These are phyloP conservation scores for Cryphonectria nitschkei DNA, from an alignment of 2,329 filamentous ascomycete species.

Conservation along the genomic window DNA sequence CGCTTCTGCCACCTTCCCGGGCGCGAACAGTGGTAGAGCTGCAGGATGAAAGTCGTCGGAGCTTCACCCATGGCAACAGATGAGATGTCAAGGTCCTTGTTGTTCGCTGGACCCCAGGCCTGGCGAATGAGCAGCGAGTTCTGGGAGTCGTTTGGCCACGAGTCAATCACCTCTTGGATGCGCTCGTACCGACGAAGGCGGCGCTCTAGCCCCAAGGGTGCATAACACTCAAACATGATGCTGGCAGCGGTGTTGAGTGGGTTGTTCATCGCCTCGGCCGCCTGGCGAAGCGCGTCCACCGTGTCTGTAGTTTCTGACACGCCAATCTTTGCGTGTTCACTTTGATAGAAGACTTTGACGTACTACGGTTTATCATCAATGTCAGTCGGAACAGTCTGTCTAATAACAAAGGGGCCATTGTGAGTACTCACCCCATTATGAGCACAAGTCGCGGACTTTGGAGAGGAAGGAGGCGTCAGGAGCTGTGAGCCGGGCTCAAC, in stretches of 20 bases:
- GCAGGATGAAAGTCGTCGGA: constrained; percentile 70
- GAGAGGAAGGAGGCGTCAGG: constrained; percentile 45
- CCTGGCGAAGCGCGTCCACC: constrained; percentile 71
- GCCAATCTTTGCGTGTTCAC: constrained; percentile 70
- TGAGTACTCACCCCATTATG: constrained; percentile 69
- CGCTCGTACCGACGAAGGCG: constrained; percentile 84
- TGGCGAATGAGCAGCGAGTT: constrained; percentile 73
- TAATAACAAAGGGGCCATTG: constrained; percentile 6
- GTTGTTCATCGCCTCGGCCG: constrained; percentile 65
- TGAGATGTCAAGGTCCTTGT: constrained; percentile 65
- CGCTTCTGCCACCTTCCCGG: constrained; percentile 89
- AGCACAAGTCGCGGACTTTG: constrained; percentile 78
- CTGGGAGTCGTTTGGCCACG: constrained; percentile 82
- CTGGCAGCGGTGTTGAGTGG: constrained; percentile 66
- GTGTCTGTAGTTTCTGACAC: constrained; percentile 76
- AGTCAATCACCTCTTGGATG: constrained; percentile 86
- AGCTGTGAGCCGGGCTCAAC: constrained; percentile 23
- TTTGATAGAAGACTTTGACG: constrained; percentile 74
- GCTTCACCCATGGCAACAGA: constrained; percentile 62
- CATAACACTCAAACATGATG: constrained; percentile 78
- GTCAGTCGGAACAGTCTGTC: constrained; percentile 34
- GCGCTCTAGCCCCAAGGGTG: constrained; percentile 76
- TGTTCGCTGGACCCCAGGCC: constrained; percentile 56
- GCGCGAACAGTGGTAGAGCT: constrained; percentile 79
- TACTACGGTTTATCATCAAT: constrained; percentile 46